Evolutionary conservation across 768 basidiomycete genomes (phyloP).

Genomic region (Collybiopsis luxurians): DNA sequence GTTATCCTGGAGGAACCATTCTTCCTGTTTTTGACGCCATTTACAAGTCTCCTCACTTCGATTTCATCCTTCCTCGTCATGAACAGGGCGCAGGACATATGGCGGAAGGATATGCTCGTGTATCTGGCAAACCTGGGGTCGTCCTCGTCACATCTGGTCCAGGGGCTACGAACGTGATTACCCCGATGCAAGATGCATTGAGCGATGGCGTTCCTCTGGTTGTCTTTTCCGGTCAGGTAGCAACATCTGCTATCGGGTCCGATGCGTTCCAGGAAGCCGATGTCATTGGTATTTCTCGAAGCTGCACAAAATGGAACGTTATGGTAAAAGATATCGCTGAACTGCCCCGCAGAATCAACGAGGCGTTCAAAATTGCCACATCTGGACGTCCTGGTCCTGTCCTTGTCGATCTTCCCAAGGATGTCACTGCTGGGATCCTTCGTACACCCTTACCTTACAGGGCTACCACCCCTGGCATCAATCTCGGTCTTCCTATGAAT

Average conservation of each 20-base stretch:
- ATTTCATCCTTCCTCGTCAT: constrained; percentile 93
- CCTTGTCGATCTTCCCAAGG: constrained; percentile 98
- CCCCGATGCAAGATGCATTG: constrained; percentile 96
- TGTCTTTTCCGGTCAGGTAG: constrained; percentile 98
- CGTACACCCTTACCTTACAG: constrained; percentile 82
- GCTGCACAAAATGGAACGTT: constrained; percentile 99
- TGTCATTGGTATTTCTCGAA: constrained; percentile 91
- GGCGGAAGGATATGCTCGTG: constrained; percentile 97
- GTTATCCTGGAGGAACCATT: constrained; percentile 97
- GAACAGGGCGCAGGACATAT: constrained; percentile 99
- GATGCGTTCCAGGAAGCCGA: constrained; percentile 99
- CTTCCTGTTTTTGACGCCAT: constrained; percentile 99
- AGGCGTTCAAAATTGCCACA: constrained; percentile 99
- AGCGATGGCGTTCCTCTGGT: constrained; percentile 93
- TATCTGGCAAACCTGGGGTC: constrained; percentile 96
- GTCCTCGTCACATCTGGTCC: constrained; percentile 98
- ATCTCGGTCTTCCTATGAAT: constrained; percentile 71
- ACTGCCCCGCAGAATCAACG: constrained; percentile 93
- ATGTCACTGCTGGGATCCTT: constrained; percentile 92
- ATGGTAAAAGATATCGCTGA: constrained; percentile 98
- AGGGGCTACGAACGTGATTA: constrained; percentile 96
- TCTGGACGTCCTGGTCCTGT: constrained; percentile 97
- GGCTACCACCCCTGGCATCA: constrained; percentile 78
- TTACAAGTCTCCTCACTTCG: constrained; percentile 91
- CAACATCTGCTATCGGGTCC: constrained; percentile 97